phyloP scores from a whole-genome alignment of 2,329 filamentous ascomycete genomes.

The Apiospora pterosperma region DNA sequence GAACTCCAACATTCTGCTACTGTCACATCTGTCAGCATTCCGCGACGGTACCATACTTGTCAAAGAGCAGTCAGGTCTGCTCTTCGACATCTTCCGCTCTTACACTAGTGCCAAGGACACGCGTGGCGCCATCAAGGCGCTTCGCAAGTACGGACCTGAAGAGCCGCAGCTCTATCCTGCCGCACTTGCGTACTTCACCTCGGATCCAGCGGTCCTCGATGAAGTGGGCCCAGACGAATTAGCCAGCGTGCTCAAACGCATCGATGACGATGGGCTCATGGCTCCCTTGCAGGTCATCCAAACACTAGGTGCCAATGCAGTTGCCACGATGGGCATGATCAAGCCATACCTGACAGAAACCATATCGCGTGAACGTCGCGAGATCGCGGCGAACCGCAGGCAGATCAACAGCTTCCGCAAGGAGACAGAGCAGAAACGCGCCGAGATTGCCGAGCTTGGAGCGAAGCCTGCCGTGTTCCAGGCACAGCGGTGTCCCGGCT shows the following conservation, averaged over 20 bases:
- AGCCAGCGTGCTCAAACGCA: conserved; percentile 74
- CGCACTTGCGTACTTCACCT: conserved; percentile 90
- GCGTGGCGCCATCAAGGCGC: conserved; percentile 79
- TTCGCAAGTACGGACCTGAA: conserved; percentile 86
- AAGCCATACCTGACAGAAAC: conserved; percentile 88
- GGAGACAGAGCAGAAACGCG: conserved; percentile 77
- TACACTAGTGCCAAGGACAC: conserved; percentile 94
- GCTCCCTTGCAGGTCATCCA: conserved; percentile 96
- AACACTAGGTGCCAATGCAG: conserved; percentile 64
- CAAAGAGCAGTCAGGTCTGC: conserved; percentile 85
- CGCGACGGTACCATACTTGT: conserved; percentile 87
- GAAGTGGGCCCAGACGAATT: conserved; percentile 84
- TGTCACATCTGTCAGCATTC: conserved; percentile 91
- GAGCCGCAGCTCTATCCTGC: conserved; percentile 92
- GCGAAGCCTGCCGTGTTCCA: conserved; percentile 86
- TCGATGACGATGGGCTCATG: conserved; percentile 89
- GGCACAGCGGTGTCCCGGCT: conserved; percentile 82
- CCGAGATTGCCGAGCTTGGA: conserved; percentile 73
- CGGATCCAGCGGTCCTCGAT: conserved; percentile 72
- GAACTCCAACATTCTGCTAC: conserved; percentile 86
- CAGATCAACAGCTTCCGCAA: conserved; percentile 79
- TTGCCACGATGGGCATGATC: conserved; percentile 96
- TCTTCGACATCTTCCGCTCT: conserved; percentile 94
- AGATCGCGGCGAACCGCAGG: conserved; percentile 76
- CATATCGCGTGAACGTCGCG: conserved; percentile 81